Evolutionary conservation across 495 filamentous ascomycete genomes (phyloP).

Genomic region (Penicillium daleae): DNA sequence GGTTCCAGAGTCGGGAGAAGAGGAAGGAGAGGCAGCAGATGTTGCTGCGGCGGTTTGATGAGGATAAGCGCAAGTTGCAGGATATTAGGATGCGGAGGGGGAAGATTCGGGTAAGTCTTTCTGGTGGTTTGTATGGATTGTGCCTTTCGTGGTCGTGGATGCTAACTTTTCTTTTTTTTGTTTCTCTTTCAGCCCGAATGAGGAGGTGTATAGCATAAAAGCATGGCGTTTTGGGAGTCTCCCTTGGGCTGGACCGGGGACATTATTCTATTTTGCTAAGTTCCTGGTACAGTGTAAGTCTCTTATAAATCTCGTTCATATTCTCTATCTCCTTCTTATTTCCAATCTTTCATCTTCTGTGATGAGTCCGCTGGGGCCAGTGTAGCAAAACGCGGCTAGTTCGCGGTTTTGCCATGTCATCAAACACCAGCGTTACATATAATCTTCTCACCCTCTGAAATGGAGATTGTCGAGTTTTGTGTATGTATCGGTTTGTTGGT

Average conservation of each 20-base stretch:
- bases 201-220: conserved; percentile 28
- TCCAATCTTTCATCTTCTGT: conserved; percentile 14
- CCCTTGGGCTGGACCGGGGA: not conserved
- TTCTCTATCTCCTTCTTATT: not conserved
- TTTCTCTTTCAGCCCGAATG: conserved; percentile 45
- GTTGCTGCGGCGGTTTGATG: conserved; percentile 58
- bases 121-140: not conserved
- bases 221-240: conserved; percentile 34
- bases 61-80: conserved; percentile 57
- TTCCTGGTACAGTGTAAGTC: conserved; percentile 24
- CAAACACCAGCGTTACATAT: conserved; percentile 51
- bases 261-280: conserved; percentile 9
- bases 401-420: conserved; percentile 52
- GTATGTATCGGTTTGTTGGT: not conserved
- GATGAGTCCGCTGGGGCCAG: conserved; percentile 63
- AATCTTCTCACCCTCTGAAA: conserved; percentile 58
- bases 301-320: not conserved
- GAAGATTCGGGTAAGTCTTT: conserved; percentile 49
- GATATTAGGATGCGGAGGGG: conserved; percentile 56
- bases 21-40: conserved; percentile 79
- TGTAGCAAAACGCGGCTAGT: conserved; percentile 49
- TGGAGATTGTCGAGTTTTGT: conserved; percentile 6
- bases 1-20: conserved; percentile 90
- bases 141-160: not conserved
- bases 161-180: not conserved